Percentiles rank a stretch among this genome's conserved stretches.
Conservation (phyloP, 2,329 filamentous ascomycete genomes). For the Trichothecium roseum region DNA sequence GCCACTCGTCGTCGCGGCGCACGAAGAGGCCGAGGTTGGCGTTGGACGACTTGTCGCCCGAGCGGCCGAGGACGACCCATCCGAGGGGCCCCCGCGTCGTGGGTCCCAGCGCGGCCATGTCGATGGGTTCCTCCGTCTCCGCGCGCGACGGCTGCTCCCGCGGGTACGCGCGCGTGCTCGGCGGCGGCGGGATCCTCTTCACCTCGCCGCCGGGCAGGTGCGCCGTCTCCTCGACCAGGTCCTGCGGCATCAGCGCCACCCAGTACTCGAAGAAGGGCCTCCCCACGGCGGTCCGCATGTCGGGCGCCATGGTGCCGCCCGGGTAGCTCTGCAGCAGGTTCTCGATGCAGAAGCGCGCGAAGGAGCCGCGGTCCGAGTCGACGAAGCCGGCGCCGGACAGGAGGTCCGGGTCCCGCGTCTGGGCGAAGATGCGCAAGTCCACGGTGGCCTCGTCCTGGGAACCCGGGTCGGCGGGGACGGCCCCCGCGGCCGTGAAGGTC, state of each 20-base stretch:
- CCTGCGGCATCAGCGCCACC: constrained; percentile 14
- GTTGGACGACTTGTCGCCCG: constrained; percentile 28
- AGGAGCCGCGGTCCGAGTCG: constrained; percentile 19
- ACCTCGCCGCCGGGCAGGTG: constrained; percentile 8
- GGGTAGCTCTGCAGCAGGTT: constrained; percentile 27
- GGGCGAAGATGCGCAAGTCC: constrained; percentile 31
- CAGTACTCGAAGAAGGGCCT: constrained; percentile 15
- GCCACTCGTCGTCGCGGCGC: constrained; percentile 28
- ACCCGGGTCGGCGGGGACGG: constrained; percentile 22
- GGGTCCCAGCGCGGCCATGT: constrained; percentile 9
- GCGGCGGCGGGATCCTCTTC: constrained; percentile 9
- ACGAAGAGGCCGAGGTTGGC: constrained; percentile 33
- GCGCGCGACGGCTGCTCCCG: constrained; percentile 9
- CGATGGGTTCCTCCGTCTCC: constrained; percentile 9
- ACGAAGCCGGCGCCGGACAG: constrained; percentile 27
- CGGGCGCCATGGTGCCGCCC: constrained; percentile 27
- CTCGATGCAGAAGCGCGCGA: constrained; percentile 11
- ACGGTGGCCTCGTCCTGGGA: constrained; percentile 34
- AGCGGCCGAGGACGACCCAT: constrained; percentile 15
- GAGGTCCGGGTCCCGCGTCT: constrained; percentile 29
- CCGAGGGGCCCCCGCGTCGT: constrained; percentile 15
- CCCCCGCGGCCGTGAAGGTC: constrained; percentile 22
- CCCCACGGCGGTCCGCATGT: constrained; percentile 23
- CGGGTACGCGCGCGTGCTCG: constrained; percentile 8
- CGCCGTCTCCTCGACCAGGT: constrained; percentile 7